Conservation (phyloP, 225 moss, liverwort and hornwort species). For the Anthoceros angustus region DNA sequence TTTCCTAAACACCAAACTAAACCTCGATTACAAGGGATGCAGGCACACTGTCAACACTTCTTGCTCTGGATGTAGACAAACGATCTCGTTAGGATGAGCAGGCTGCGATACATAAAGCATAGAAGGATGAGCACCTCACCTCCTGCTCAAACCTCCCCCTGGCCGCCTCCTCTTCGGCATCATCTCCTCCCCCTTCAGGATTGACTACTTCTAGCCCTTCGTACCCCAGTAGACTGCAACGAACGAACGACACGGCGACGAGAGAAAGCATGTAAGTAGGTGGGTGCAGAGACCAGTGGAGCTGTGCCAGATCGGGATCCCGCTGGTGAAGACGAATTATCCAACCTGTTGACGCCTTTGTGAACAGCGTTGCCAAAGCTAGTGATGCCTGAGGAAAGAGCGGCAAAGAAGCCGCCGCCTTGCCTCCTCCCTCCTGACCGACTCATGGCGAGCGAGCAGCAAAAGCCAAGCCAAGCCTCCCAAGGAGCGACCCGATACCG, state of each 20-base stretch:
- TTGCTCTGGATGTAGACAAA: no score
- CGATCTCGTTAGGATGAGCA: no score
- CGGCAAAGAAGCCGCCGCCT: slow-evolving; percentile 53
- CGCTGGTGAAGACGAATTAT: not conserved
- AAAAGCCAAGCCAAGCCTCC: not conserved
- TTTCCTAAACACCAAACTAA: no score
- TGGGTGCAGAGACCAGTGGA: slow-evolving; percentile 2
- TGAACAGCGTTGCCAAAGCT: slow-evolving; percentile 58
- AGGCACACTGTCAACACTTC: no score
- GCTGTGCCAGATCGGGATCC: not conserved
- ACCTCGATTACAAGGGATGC: no score
- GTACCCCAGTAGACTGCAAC: slow-evolving; percentile 52
- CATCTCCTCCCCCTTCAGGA: slow-evolving; percentile 88
- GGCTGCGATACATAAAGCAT: not conserved
- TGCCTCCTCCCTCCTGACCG: slow-evolving; percentile 34
- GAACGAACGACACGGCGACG: no score
- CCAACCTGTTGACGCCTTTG: slow-evolving; percentile 53
- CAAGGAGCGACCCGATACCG: not conserved
- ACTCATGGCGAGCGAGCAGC: slow-evolving; percentile 29
- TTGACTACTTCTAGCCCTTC: slow-evolving; percentile 93
- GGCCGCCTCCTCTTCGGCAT: slow-evolving; percentile 69
- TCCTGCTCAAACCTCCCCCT: slow-evolving; percentile 74
- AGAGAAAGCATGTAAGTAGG: not conserved
- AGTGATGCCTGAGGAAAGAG: slow-evolving; percentile 48
- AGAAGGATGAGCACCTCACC: slow-evolving; percentile 20